Evolutionary conservation across 345 rosid genomes (phyloP), one percentile per base, ranked within the genome.

Genomic region (Ailanthus altissimus): DNA sequence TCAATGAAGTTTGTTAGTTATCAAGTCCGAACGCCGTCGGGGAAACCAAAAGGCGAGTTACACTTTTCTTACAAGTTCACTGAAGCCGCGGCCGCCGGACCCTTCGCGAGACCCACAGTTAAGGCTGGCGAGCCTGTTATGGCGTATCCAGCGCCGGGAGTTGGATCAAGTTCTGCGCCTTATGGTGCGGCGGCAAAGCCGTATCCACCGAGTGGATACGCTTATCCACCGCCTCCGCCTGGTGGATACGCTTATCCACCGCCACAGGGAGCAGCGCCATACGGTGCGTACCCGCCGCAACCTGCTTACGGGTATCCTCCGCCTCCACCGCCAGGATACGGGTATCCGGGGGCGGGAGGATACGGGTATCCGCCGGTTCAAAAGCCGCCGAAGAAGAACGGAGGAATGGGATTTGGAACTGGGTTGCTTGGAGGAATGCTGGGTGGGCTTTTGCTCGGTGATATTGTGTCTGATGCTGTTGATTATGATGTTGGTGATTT

Each of bases 391-490:
- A 86, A 83, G 83, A 92, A 84, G 86, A 92, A 84, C 15, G 21
- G 87, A 5, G 91, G 92, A 38, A 9, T 87, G 86, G 93, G 97
- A 45, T 21, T 89, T 43, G 97, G 97, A 50, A 90, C 92, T 3
- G 96, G 97, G 47, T 77, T 94, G 86, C 26, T 90, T 0, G 96
- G 98, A 57, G 98, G 97, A 71, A 82, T 84, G 21, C 57, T 94
- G 9, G 94, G 98, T 32, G 97, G 97, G 73, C 82, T 94, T 56
- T 53, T 94, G 77, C 75, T 92, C 18, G 93, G 93, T 59, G 97
- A 92, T 54, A 38, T 92, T 81, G 90, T 92, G 13, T 91, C 97
- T 0, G 97, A 93, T 62, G 81, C 57, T 0, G 84, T 32, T 0
- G 89, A 83, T 73, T 82, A 36, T 15, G 86, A 82, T 16, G 85